These are phyloP conservation scores for Penicillium sclerotiorum DNA, from an alignment of 2,329 filamentous ascomycete genomes.

Conservation along the genomic window DNA sequence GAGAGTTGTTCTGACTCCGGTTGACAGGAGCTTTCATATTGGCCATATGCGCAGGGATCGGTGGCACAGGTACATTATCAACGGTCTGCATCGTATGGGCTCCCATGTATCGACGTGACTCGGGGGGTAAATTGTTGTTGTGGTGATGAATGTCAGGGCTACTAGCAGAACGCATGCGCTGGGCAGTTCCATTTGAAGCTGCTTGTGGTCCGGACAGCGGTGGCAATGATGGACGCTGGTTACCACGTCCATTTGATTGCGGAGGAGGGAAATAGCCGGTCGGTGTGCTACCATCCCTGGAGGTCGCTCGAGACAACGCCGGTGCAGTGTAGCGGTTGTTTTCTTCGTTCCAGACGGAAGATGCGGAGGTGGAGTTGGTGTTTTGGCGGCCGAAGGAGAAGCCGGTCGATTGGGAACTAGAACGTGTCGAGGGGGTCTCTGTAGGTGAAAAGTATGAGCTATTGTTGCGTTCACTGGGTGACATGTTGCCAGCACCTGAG, in stretches of 20 bases:
- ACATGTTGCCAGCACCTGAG: slow-evolving; percentile 50
- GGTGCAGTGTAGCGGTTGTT: slow-evolving; percentile 86
- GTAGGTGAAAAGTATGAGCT: slow-evolving; percentile 94
- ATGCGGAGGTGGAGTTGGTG: slow-evolving; percentile 60
- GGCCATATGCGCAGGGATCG: slow-evolving; percentile 71
- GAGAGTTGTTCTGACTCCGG: slow-evolving; percentile 81
- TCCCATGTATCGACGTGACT: slow-evolving; percentile 53
- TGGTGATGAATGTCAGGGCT: slow-evolving; percentile 87
- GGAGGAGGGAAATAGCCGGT: slow-evolving; percentile 66
- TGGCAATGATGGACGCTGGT: slow-evolving; percentile 76
- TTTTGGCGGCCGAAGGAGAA: slow-evolving; percentile 79
- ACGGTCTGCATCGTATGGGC: slow-evolving; percentile 58
- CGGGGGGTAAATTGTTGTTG: slow-evolving; percentile 47
- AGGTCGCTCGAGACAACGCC: slow-evolving; percentile 78
- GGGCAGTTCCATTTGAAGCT: slow-evolving; percentile 56
- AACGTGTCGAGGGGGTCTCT: slow-evolving; percentile 65
- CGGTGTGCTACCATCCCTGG: slow-evolving; percentile 69
- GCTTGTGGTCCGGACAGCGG: slow-evolving; percentile 61
- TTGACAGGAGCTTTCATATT: slow-evolving; percentile 64
- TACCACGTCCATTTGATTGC: slow-evolving; percentile 59
- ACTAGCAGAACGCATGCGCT: slow-evolving; percentile 86
- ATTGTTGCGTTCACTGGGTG: slow-evolving; percentile 64
- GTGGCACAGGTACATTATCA: slow-evolving; percentile 69
- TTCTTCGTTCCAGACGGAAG: slow-evolving; percentile 65
- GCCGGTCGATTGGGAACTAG: slow-evolving; percentile 57